Evolutionary conservation across 306 rosid species (phyloP).

Genomic region (Cercis canadensis): DNA sequence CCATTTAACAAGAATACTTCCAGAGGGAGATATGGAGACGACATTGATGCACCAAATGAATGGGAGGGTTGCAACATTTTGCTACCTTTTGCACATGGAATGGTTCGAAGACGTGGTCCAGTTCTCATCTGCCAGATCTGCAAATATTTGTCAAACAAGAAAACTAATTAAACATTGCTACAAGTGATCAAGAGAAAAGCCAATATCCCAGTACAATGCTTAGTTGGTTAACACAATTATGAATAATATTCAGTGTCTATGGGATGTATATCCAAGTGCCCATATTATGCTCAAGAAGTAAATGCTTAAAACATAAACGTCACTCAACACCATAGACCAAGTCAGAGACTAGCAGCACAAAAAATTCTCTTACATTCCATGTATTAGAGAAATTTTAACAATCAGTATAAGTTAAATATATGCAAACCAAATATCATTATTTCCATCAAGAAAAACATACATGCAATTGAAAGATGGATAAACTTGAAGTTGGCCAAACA

Average conservation of each 20-base stretch:
- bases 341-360: too few relatives aligned
- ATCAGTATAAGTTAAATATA: background rate
- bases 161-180: background rate
- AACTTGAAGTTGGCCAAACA: background rate
- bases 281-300: too few relatives aligned
- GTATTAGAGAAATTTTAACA: too few relatives aligned
- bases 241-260: too few relatives aligned
- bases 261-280: too few relatives aligned
- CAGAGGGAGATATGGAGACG: slow-evolving; percentile 79
- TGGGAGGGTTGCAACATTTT: slow-evolving; percentile 88
- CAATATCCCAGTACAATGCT: too few relatives aligned
- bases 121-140: slow-evolving; percentile 99
- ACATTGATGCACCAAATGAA: slow-evolving; percentile 77
- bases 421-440: background rate
- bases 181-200: too few relatives aligned
- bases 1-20: slow-evolving; percentile 96
- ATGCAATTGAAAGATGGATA: background rate
- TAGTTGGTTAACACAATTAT: too few relatives aligned
- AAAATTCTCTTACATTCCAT: too few relatives aligned
- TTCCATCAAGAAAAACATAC: background rate
- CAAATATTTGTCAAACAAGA: slow-evolving; percentile 25
- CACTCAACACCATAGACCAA: too few relatives aligned
- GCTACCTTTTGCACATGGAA: slow-evolving; percentile 81
- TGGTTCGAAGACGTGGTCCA: slow-evolving; percentile 89
- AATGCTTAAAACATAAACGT: too few relatives aligned